A percentile compares a stretch with the other conserved stretches of the same genome.
phyloP scores from a whole-genome alignment of 352 stramenopile genomes.

The Phytophthora pistaciae region DNA sequence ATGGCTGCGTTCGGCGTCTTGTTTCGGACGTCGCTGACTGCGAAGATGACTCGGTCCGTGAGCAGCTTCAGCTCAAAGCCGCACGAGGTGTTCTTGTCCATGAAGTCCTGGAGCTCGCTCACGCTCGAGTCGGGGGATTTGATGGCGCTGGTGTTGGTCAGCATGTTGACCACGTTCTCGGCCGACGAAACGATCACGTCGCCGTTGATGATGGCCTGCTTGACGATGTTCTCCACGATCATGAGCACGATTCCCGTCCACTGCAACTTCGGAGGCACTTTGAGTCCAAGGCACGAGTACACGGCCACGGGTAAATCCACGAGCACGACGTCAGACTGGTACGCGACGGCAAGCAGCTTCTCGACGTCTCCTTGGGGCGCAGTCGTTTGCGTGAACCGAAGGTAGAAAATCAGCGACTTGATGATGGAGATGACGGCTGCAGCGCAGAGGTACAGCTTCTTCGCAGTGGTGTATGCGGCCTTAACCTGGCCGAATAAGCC shows the following conservation, averaged over 20 bases:
- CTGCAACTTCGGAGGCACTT: constrained; percentile 9
- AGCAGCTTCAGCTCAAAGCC: constrained; percentile 23
- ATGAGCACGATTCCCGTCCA: constrained; percentile 5
- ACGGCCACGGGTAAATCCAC: constrained; percentile 10
- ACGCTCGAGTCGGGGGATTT: constrained; percentile 4
- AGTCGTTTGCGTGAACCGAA: constrained; percentile 9
- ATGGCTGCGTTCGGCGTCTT: constrained; percentile 17
- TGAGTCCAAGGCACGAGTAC: constrained; percentile 5
- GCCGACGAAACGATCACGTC: constrained; percentile 14
- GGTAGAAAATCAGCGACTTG: constrained; percentile 16
- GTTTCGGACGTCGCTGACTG: constrained; percentile 16
- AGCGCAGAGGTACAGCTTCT: constrained; percentile 11
- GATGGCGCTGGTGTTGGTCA: constrained; percentile 2
- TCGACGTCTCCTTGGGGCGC: constrained; percentile 9
- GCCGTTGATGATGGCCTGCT: constrained; percentile 21
- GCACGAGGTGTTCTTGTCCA: constrained; percentile 13
- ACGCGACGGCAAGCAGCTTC: constrained; percentile 7
- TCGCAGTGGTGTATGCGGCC: constrained; percentile 1
- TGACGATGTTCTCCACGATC: constrained; percentile 17
- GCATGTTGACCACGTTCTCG: constrained; percentile 12
- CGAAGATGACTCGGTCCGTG: constrained; percentile 15
- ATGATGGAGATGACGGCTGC: constrained; percentile 13
- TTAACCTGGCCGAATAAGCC: constrained; percentile 45
- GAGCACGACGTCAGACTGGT: constrained; percentile 7
- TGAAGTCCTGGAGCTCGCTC: constrained; percentile 17